These are phyloP conservation scores for Solanum arcanum DNA, from an alignment of 257 asterid species.

Conservation along the genomic window DNA sequence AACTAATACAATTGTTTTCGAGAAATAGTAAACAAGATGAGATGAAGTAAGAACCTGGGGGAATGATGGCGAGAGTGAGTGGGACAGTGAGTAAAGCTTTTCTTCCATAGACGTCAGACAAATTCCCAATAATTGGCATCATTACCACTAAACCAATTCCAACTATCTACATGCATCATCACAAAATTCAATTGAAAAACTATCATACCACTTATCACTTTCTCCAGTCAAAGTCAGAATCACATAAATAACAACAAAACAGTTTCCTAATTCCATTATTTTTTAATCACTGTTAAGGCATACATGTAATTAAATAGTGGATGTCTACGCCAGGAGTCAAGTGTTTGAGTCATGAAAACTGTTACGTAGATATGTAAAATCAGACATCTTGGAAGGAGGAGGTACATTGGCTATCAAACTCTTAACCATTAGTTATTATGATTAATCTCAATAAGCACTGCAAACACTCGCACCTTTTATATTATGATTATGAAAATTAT, in stretches of 20 bases:
- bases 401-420: too few relatives aligned
- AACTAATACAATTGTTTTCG: background rate
- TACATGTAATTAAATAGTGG: too few relatives aligned
- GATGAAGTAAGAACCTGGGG: conserved; percentile 25
- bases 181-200: background rate
- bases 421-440: background rate
- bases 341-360: too few relatives aligned
- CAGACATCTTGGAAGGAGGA: too few relatives aligned
- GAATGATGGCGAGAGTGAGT: conserved; percentile 28
- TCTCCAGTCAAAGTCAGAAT: too few relatives aligned
- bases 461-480: background rate
- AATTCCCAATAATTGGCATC: conserved; percentile 49
- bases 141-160: conserved; percentile 39
- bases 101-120: conserved; percentile 41
- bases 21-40: background rate
- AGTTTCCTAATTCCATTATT: too few relatives aligned
- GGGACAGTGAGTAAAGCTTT: conserved; percentile 43
- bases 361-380: too few relatives aligned
- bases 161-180: conserved; percentile 22
- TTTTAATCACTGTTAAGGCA: too few relatives aligned
- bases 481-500: background rate
- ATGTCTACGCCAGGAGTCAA: too few relatives aligned
- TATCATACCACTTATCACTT: background rate
- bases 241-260: too few relatives aligned
- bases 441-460: background rate